Conservation (phyloP, 352 stramenopile species). For the Globisporangium nagaii region DNA sequence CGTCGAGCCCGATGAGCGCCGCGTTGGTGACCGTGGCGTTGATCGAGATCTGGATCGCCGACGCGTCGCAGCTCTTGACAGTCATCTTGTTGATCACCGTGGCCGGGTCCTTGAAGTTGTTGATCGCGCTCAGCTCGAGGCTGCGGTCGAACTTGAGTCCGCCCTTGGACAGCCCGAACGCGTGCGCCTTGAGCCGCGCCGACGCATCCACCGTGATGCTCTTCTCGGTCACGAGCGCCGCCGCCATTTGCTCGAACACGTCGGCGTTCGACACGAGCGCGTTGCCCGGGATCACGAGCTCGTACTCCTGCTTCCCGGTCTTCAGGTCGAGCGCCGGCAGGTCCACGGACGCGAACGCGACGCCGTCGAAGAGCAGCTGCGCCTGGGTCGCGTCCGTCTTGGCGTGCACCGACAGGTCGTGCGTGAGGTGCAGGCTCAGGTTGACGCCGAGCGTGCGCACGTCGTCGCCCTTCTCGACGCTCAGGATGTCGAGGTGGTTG, state of each 20-base stretch:
- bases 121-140: conserved; percentile 38
- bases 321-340: conserved; percentile 49
- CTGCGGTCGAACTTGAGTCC: conserved; percentile 41
- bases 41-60: conserved; percentile 37
- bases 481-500: conserved; percentile 65
- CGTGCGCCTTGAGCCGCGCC: conserved; percentile 36
- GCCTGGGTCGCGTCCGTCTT: conserved; percentile 48
- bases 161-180: conserved; percentile 40
- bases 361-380: conserved; percentile 33
- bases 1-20: conserved; percentile 4
- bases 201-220: conserved; percentile 30
- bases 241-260: conserved; percentile 39
- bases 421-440: conserved; percentile 46
- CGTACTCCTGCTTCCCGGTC: conserved; percentile 41
- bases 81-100: conserved; percentile 54
- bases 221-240: conserved; percentile 26
- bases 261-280: conserved; percentile 31
- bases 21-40: conserved; percentile 44
- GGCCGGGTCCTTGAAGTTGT: conserved; percentile 44
- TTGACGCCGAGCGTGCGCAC: conserved; percentile 32
- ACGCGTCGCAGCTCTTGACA: conserved; percentile 31
- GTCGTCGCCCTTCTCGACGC: conserved; percentile 22
- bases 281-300: conserved; percentile 36
- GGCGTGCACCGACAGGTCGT: conserved; percentile 35
- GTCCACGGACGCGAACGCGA: conserved; percentile 37